Base-by-base conservation (phyloP, 2,329 filamentous ascomycete species). In the Alternaria triticina region DNA sequence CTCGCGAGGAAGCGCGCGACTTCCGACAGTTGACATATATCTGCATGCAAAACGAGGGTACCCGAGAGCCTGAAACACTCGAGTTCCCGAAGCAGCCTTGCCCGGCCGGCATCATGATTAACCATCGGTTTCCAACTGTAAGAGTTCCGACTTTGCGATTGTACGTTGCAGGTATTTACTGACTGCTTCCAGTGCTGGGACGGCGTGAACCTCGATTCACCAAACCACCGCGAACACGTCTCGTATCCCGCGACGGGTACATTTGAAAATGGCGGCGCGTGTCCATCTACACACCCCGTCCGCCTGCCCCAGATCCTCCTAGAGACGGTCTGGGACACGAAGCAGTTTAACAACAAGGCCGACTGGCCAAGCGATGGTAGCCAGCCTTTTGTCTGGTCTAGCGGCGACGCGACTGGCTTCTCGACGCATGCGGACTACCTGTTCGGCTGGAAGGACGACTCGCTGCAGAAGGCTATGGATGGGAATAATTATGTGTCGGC, bases 311-410 rank as follows among this genome's bases (percentile, higher is more conserved):
- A 77, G 61, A 65, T 77, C n/a, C 56, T 77, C 22, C 68, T 77
- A 3, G 75, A 77, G 63, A 77, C 74, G 10, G 74, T 77, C 12
- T 77, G 75, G 75, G 74, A 77, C 51, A 77, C 75, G 8, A 72
- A 65, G 54, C 13, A 44, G 36, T 77, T 77, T 47, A 77, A 77
- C 40, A 74, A 77, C 28, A 73, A 75, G 65, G 71, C 73, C 2
- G 74, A 76, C 46, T 77, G 75, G 75, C 74, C 75, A 4, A 59
- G 62, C 0, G 75, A 77, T 54, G 75, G 74, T 6, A 72, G 68
- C 28, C 75, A 77, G 58, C 75, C 75, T 13, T 77, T 77, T 55
- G 69, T 75, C 0, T 77, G 75, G 75, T 72, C 68, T 4, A 73
- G 70, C 46, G 75, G 74, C 15, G 75, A 77, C 54, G 65, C 54